phyloP scores from a whole-genome alignment of 1,284 basidiomycete species.

The Tilletia horrida region DNA sequence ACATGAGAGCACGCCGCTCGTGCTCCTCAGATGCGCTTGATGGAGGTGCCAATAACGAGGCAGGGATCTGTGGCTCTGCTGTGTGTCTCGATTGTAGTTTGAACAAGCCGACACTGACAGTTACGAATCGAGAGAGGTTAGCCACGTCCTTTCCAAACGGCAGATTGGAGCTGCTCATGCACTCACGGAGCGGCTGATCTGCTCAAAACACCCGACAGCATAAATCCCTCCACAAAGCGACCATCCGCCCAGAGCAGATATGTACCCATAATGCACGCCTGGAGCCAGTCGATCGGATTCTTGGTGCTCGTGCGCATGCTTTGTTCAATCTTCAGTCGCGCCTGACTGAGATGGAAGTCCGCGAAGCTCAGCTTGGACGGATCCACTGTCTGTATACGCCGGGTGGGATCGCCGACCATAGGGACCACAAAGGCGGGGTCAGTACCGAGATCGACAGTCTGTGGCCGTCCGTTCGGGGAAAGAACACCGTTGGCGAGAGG shows the following conservation, averaged over 20 bases:
- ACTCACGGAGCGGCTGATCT: constrained; percentile 18
- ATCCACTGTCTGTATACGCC: not conserved
- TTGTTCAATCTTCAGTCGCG: constrained; percentile 20
- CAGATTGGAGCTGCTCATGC: not conserved
- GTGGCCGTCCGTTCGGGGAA: not conserved
- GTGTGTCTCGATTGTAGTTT: constrained; percentile 21
- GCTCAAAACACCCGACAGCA: constrained; percentile 15
- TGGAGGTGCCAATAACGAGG: constrained; percentile 12
- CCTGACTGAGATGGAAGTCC: constrained; percentile 25
- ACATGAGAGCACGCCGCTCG: constrained; percentile 24
- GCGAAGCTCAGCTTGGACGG: constrained; percentile 20
- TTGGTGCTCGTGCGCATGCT: constrained; percentile 15
- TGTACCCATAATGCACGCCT: constrained; percentile 19
- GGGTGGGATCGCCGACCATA: constrained; percentile 10
- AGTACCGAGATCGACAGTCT: not conserved
- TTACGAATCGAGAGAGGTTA: not conserved
- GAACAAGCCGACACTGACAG: constrained; percentile 17
- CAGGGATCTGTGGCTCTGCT: not conserved
- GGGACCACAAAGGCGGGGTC: not conserved
- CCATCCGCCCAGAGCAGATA: constrained; percentile 22
- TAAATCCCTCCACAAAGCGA: constrained; percentile 20
- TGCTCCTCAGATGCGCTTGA: constrained; percentile 22
- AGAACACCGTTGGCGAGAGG: constrained; percentile 1
- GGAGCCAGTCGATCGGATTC: constrained; percentile 24
- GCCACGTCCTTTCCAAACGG: not conserved